Percentiles rank a stretch among this genome's conserved stretches.
phyloP scores from a whole-genome alignment of 768 basidiomycete genomes.

The Mycena albidolilacea region DNA sequence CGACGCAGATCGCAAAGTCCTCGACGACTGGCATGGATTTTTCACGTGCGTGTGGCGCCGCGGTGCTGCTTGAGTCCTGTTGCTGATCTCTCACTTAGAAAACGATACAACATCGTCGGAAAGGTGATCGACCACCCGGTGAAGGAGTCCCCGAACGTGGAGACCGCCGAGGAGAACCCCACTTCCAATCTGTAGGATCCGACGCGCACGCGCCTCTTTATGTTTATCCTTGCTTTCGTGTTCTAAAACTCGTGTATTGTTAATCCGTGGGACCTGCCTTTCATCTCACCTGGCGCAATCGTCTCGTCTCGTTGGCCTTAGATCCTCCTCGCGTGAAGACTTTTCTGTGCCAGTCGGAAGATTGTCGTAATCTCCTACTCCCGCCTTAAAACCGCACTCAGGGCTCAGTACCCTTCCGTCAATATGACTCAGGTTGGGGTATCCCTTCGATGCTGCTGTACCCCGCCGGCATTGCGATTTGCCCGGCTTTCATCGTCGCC shows the following conservation, averaged over 20 bases:
- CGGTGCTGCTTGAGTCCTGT: neutral
- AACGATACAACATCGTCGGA: slow-evolving; percentile 92
- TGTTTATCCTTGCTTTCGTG: neutral
- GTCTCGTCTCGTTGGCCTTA: too few relatives aligned
- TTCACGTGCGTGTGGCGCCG: slow-evolving; percentile 74
- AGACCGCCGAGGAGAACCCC: neutral
- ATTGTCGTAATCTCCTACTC: too few relatives aligned
- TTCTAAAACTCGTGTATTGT: neutral
- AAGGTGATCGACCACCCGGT: slow-evolving; percentile 71
- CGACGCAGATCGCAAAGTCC: slow-evolving; percentile 80
- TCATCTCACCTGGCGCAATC: too few relatives aligned
- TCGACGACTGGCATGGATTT: slow-evolving; percentile 93
- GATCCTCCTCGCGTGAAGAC: too few relatives aligned
- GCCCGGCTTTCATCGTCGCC: too few relatives aligned
- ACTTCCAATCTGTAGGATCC: slow-evolving; percentile 12
- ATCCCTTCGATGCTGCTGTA: too few relatives aligned
- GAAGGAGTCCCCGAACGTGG: neutral
- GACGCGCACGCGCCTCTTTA: neutral
- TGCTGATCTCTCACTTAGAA: slow-evolving; percentile 54
- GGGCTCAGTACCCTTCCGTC: too few relatives aligned
- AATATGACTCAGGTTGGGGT: too few relatives aligned
- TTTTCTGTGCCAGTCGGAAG: too few relatives aligned
- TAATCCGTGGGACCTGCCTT: neutral
- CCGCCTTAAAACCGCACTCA: too few relatives aligned
- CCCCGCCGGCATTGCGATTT: too few relatives aligned